These are phyloP conservation scores for Aspergillus versicolor DNA, from an alignment of 2,329 filamentous ascomycete genomes.

Conservation along the genomic window DNA sequence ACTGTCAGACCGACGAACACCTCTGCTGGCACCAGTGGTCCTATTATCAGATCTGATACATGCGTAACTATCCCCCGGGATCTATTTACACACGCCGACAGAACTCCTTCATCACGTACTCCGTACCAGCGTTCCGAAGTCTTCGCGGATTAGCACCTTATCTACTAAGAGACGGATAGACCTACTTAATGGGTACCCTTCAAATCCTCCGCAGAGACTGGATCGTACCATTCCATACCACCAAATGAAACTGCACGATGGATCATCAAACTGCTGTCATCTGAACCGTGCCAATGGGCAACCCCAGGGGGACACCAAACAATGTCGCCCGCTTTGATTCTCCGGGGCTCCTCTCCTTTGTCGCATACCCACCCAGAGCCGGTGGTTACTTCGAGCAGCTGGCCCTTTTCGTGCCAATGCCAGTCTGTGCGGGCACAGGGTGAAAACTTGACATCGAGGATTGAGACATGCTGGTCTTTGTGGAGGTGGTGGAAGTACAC, in stretches of 20 bases:
- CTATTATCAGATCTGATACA: too few relatives aligned
- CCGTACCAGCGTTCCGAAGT: too few relatives aligned
- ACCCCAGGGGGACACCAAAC: slow-evolving; percentile 43
- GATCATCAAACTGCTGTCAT: slow-evolving; percentile 41
- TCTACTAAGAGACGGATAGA: too few relatives aligned
- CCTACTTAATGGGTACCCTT: too few relatives aligned
- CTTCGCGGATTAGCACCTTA: too few relatives aligned
- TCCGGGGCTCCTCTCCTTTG: slow-evolving; percentile 36
- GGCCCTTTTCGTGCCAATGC: slow-evolving; percentile 48
- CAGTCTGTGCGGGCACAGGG: slow-evolving; percentile 47
- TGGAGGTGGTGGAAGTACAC: slow-evolving; percentile 31
- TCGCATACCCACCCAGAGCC: slow-evolving; percentile 47
- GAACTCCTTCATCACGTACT: too few relatives aligned
- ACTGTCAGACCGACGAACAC: too few relatives aligned
- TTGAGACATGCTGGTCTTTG: slow-evolving; percentile 28
- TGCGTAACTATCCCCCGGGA: too few relatives aligned
- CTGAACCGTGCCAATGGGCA: slow-evolving; percentile 48
- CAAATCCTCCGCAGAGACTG: too few relatives aligned
- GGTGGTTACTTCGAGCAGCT: slow-evolving; percentile 42
- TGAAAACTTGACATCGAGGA: slow-evolving; percentile 43
- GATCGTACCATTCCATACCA: too few relatives aligned
- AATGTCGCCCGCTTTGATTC: slow-evolving; percentile 42
- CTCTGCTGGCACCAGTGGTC: too few relatives aligned
- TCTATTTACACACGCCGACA: too few relatives aligned
- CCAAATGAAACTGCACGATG: slow-evolving; percentile 21